Base-by-base conservation (phyloP, 371 early-diverging fungal species). In the Gilbertella persicaria region DNA sequence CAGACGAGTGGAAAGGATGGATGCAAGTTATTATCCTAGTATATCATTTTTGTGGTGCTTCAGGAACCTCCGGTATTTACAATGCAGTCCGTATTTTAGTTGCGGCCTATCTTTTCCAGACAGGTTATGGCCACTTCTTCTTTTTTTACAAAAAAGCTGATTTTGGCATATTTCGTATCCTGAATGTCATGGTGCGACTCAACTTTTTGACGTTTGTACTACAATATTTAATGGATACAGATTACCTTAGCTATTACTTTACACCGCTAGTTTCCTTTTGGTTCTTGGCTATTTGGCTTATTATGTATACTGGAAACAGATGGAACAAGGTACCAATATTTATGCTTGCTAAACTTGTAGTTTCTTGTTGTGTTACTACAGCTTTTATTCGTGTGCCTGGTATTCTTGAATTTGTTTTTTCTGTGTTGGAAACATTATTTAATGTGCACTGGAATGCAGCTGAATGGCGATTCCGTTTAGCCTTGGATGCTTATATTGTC, bases 1-100 rank as follows among this genome's bases (percentile, higher is more conserved):
- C 91, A 0, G 86, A 90, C 47, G 92, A 92, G 65, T 92, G 91
- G 92, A 89, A 89, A 55, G 92, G 92, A 4, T 90, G 91, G 91
- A 90, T 92, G 91, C 89, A 90, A 69, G 62, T 90, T 23, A 73
- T 82, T 36, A 88, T 92, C 43, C 70, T 92, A 10, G 65, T 85
- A 24, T 89, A 89, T 59, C 90, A 90, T 60, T 83, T 83, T 53
- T 66, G 78, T 33, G 88, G 85, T 17, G 89, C 87, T 2, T 86
- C 86, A 4, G 62, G 67, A 9, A 71, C 78, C 3, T 61, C 84
- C 0, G 77, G 72, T 5, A 82, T 90, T 43, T 89, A 92, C 69
- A 86, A 85, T 49, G 72, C 84, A 2, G 83, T 89, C 9, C 85
- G 90, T 20, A 67, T 86, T 39, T 62, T 90, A 37, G 90, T 90